A percentile compares a stretch with the other conserved stretches of the same genome.
Evolutionary conservation across 2,329 filamentous ascomycete genomes (phyloP).

Genomic region (Dothistroma septosporum): DNA sequence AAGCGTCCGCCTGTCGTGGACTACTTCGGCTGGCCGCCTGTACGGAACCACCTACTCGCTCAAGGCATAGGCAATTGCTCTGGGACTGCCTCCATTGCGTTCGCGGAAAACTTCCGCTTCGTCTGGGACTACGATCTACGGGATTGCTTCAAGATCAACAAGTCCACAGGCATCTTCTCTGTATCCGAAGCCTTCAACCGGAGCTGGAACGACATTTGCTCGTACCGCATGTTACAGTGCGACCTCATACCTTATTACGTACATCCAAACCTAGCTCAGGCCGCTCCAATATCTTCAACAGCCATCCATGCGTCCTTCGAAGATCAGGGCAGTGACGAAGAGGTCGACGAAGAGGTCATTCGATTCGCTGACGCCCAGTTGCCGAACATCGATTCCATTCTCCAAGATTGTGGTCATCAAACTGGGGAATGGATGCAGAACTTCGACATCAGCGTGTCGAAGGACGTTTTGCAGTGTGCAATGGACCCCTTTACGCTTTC

Average conservation of each 20-base stretch:
- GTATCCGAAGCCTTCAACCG: slow-evolving; percentile 17
- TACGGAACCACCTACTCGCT: slow-evolving; percentile 17
- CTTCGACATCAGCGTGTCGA: not conserved
- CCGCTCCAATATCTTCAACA: slow-evolving; percentile 1
- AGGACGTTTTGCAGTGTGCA: not conserved
- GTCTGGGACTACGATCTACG: slow-evolving; percentile 20
- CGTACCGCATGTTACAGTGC: slow-evolving; percentile 15
- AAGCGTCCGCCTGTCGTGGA: slow-evolving; percentile 16
- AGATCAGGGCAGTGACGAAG: not conserved
- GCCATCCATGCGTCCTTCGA: not conserved
- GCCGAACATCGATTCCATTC: not conserved
- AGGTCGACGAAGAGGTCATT: not conserved
- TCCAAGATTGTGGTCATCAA: not conserved
- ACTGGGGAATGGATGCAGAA: not conserved
- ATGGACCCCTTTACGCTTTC: not conserved
- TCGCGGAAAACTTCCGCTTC: slow-evolving; percentile 22
- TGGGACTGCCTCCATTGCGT: slow-evolving; percentile 17
- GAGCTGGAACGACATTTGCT: slow-evolving; percentile 14
- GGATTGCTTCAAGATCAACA: slow-evolving; percentile 20
- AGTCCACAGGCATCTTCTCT: slow-evolving; percentile 17
- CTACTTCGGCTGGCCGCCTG: slow-evolving; percentile 23
- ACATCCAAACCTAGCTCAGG: slow-evolving; percentile 14
- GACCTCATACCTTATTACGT: slow-evolving; percentile 19
- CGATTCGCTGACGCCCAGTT: not conserved
- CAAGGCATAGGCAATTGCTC: slow-evolving; percentile 15